Conservation (phyloP, 305 asterid genomes). For the Caryopteris hybrid region DNA sequence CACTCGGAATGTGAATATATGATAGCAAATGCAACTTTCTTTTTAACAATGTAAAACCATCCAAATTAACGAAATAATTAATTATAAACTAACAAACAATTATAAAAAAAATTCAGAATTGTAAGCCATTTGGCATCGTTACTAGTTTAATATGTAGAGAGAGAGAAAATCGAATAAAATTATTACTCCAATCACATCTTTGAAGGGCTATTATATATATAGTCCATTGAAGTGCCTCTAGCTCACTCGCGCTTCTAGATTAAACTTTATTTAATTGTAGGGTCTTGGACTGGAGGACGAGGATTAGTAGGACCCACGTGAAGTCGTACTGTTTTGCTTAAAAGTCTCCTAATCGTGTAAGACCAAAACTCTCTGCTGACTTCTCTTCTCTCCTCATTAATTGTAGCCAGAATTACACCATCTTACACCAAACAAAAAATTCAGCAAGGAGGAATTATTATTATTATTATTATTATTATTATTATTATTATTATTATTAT, state of each 20-base stretch:
- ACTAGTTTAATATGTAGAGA: neutral
- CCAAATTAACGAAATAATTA: no score
- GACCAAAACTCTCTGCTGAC: slow-evolving; percentile 23
- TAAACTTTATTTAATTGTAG: neutral
- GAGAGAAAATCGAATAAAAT: no score
- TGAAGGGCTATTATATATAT: neutral
- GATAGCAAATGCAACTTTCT: no score
- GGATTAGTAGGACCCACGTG: slow-evolving; percentile 6
- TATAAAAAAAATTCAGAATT: neutral
- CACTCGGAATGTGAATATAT: no score
- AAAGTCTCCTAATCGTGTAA: slow-evolving; percentile 18
- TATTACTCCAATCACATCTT: neutral
- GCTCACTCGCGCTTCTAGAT: slow-evolving; percentile 15
- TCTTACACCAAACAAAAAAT: no score
- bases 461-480: no score
- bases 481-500: no score
- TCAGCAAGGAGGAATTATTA: no score
- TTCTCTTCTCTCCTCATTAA: neutral
- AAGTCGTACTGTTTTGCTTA: neutral
- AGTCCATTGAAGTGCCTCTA: neutral
- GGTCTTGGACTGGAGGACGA: neutral
- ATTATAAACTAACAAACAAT: no score
- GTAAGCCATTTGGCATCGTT: slow-evolving; percentile 9
- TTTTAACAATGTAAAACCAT: no score
- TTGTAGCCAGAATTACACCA: no score